Evolutionary conservation across 768 basidiomycete genomes (phyloP).

Genomic region (Naganishia randhawae): DNA sequence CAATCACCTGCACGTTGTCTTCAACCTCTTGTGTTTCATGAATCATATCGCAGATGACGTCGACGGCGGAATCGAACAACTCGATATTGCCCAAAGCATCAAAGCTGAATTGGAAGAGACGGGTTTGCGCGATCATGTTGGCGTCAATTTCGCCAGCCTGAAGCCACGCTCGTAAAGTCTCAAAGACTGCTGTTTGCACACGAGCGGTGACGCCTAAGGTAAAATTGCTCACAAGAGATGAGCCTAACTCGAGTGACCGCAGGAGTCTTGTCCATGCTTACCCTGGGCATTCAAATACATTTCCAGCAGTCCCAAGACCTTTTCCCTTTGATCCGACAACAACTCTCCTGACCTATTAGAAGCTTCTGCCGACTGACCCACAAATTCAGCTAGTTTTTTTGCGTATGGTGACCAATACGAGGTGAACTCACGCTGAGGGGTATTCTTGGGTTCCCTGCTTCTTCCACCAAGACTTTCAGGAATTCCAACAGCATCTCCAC

Average conservation of each 20-base stretch:
- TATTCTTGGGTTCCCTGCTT: constrained; percentile 76
- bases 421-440: constrained; percentile 70
- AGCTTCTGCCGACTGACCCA: constrained; percentile 11
- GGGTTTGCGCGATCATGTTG: constrained; percentile 63
- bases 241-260: neutral
- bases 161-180: constrained; percentile 82
- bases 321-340: constrained; percentile 53
- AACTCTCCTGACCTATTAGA: constrained; percentile 18
- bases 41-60: constrained; percentile 86
- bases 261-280: constrained; percentile 51
- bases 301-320: constrained; percentile 71
- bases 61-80: constrained; percentile 89
- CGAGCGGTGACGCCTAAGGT: constrained; percentile 68
- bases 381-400: neutral
- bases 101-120: constrained; percentile 77
- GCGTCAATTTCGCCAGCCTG: constrained; percentile 75
- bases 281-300: constrained; percentile 87
- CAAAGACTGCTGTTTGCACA: constrained; percentile 77
- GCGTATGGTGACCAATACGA: neutral
- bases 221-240: constrained; percentile 6
- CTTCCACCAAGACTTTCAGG: constrained; percentile 84
- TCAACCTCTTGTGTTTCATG: constrained; percentile 98
- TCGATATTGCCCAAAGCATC: constrained; percentile 75
- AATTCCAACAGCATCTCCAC: constrained; percentile 85
- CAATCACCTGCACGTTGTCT: constrained; percentile 83